Evolutionary conservation across 2,329 filamentous ascomycete genomes (phyloP).

Genomic region (Venturia nashicola): DNA sequence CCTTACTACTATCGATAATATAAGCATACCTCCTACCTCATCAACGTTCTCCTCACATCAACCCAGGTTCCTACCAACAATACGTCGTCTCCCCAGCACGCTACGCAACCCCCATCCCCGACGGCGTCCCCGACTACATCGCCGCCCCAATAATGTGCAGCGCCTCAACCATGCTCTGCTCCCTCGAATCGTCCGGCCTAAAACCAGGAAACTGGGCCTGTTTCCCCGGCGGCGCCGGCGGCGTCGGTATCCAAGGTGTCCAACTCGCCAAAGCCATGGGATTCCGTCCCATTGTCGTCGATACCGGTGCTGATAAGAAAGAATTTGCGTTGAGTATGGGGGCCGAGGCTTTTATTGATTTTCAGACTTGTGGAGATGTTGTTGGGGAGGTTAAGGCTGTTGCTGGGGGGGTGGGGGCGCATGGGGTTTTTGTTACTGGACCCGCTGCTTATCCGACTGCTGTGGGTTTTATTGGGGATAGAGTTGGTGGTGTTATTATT

Average conservation of each 20-base stretch:
- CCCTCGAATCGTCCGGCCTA: constrained; percentile 39
- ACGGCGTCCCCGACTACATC: constrained; percentile 40
- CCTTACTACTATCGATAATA: no score
- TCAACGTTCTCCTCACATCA: no score
- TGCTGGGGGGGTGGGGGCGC: constrained; percentile 25
- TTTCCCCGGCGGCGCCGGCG: constrained; percentile 42
- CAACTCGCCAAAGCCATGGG: constrained; percentile 31
- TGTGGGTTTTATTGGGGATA: constrained; percentile 31
- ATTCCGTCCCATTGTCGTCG: constrained; percentile 23
- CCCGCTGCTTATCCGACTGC: constrained; percentile 29
- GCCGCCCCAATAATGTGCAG: constrained; percentile 46
- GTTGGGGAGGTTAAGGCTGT: constrained; percentile 21
- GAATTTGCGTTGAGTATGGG: constrained; percentile 21
- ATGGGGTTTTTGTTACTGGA: constrained; percentile 28
- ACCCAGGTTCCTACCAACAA: constrained; percentile 42
- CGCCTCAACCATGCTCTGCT: constrained; percentile 45
- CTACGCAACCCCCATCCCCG: constrained; percentile 43
- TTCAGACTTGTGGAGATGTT: constrained; percentile 21
- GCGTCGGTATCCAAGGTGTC: constrained; percentile 46
- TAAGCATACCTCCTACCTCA: no score
- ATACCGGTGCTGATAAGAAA: constrained; percentile 23
- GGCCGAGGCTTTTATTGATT: constrained; percentile 27
- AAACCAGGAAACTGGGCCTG: constrained; percentile 42
- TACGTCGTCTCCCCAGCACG: constrained; percentile 44
- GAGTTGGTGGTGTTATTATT: constrained; percentile 40